phyloP scores from a whole-genome alignment of 352 stramenopile genomes.

The Globisporangium rhizosaccharum region DNA sequence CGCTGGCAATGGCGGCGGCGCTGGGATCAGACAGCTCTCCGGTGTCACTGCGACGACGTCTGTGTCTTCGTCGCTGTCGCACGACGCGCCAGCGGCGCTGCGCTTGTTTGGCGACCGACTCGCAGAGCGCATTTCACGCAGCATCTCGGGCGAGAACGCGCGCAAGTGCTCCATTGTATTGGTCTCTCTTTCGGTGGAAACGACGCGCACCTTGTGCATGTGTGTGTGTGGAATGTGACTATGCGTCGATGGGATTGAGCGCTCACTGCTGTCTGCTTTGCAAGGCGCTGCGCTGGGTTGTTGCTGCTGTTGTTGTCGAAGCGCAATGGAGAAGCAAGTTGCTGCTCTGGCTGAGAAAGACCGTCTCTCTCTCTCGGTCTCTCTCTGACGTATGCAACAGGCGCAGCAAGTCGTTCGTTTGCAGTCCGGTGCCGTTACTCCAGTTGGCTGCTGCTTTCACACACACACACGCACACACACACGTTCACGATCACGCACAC shows the following conservation, averaged over 20 bases:
- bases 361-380: too few relatives aligned
- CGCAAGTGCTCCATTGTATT: constrained; percentile 5
- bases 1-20: too few relatives aligned
- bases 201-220: not conserved
- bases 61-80: not conserved
- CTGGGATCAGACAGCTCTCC: not conserved
- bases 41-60: too few relatives aligned
- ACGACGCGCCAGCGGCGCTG: constrained; percentile 1
- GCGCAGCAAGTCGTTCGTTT: too few relatives aligned
- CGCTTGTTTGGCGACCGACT: constrained; percentile 14
- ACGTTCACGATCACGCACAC: too few relatives aligned
- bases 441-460: not conserved
- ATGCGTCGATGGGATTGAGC: not conserved
- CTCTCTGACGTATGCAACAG: too few relatives aligned
- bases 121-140: constrained; percentile 7
- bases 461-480: too few relatives aligned
- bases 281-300: too few relatives aligned
- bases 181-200: not conserved
- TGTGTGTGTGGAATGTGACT: not conserved
- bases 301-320: not conserved
- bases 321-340: constrained; percentile 4
- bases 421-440: too few relatives aligned
- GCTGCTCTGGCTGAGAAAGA: constrained; percentile 4
- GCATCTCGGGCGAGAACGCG: constrained; percentile 4
- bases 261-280: not conserved